Evolutionary conservation across 2,329 filamentous ascomycete species (phyloP).

Genomic region (Paraconiothyrium brasiliense): DNA sequence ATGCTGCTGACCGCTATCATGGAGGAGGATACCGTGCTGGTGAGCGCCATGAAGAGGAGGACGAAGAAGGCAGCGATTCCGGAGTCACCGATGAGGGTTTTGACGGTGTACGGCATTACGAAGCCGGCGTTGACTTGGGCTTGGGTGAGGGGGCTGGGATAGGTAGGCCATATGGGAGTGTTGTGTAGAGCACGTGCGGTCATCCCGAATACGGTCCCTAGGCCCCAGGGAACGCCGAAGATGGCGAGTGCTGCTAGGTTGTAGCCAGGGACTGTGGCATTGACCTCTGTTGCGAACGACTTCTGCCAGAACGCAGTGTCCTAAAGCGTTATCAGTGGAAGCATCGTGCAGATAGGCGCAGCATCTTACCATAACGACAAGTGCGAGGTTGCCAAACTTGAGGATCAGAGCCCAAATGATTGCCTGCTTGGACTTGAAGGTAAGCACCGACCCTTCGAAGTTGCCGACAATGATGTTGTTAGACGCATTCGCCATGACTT

Average conservation of each 20-base stretch:
- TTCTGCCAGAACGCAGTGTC: constrained; percentile 65
- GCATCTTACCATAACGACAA: constrained; percentile 16
- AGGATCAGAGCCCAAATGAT: constrained; percentile 62
- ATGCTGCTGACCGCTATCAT: constrained; percentile 65
- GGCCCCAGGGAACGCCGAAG: constrained; percentile 64
- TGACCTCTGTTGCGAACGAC: constrained; percentile 57
- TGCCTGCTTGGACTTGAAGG: constrained; percentile 64
- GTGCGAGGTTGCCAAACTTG: constrained; percentile 58
- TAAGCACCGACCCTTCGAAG: constrained; percentile 63
- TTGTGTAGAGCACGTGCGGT: constrained; percentile 59
- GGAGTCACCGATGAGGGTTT: constrained; percentile 50
- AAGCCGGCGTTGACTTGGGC: constrained; percentile 49
- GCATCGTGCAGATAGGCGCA: neutral
- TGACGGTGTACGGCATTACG: constrained; percentile 51
- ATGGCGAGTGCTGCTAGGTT: constrained; percentile 62
- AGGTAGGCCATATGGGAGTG: constrained; percentile 63
- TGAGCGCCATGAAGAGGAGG: constrained; percentile 54
- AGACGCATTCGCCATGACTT: constrained; percentile 57
- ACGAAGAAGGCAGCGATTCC: constrained; percentile 50
- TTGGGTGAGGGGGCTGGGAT: constrained; percentile 54
- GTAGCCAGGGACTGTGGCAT: constrained; percentile 62
- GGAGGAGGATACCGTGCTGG: constrained; percentile 61
- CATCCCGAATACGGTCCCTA: constrained; percentile 55
- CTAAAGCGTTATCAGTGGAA: constrained; percentile 48
- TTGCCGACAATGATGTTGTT: constrained; percentile 62